These are phyloP conservation scores for Pythium vanterpoolii DNA, from an alignment of 352 stramenopile species.

Conservation along the genomic window DNA sequence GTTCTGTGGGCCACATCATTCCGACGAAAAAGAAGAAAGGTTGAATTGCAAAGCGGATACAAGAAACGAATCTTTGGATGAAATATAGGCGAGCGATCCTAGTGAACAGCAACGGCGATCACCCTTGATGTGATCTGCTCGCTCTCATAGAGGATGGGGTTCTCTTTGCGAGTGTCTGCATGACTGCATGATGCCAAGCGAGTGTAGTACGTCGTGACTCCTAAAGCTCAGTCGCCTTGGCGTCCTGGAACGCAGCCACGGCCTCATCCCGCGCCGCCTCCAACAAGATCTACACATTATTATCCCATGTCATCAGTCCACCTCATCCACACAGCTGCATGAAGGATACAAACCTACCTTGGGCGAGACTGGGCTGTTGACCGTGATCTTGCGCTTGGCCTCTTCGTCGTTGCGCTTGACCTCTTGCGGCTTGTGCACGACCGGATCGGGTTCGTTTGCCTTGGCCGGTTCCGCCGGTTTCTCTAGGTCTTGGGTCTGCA, in stretches of 20 bases:
- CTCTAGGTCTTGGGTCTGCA: not conserved
- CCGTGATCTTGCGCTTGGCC: slow-evolving; percentile 11
- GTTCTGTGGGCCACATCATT: not conserved
- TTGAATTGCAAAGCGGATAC: not conserved
- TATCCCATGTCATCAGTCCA: not conserved
- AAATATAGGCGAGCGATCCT: not conserved
- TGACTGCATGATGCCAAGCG: not conserved
- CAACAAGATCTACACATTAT: slow-evolving; percentile 16
- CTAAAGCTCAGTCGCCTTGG: slow-evolving; percentile 15
- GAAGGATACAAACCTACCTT: slow-evolving; percentile 6
- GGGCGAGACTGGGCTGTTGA: slow-evolving; percentile 9
- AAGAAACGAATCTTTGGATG: not conserved
- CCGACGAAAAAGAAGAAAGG: not conserved
- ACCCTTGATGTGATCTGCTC: not conserved
- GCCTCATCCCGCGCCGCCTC: slow-evolving; percentile 22
- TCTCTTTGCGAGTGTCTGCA: not conserved
- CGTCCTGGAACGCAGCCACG: slow-evolving; percentile 18
- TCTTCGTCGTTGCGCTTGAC: not conserved
- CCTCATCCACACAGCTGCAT: not conserved
- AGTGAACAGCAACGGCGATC: no score
- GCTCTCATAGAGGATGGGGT: not conserved
- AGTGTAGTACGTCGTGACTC: not conserved
- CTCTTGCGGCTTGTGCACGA: not conserved
- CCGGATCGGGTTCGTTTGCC: not conserved
- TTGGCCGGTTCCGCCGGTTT: not conserved